Percentiles rank a stretch among this genome's conserved stretches.
Evolutionary conservation across 1,284 basidiomycete species (phyloP).

Genomic region (Ganoderma boninense): DNA sequence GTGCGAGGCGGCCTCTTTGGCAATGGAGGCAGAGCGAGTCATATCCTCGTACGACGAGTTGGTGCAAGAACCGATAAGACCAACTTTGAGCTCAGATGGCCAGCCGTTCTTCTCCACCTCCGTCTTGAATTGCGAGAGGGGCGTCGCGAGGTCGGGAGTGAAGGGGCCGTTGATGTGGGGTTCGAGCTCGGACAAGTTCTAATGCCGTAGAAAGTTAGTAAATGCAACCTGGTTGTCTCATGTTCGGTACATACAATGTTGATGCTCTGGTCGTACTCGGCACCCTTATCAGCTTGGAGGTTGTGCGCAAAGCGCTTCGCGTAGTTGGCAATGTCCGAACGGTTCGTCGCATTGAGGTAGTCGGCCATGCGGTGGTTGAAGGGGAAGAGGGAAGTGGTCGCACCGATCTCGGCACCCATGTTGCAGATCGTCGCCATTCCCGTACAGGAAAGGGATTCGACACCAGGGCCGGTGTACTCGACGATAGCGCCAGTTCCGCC

Average conservation of each 20-base stretch:
- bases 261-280: constrained; percentile 95
- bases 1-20: constrained; percentile 86
- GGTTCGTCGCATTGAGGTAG: constrained; percentile 95
- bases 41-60: constrained; percentile 99
- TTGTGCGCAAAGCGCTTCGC: constrained; percentile 93
- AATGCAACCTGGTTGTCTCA: not conserved
- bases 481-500: constrained; percentile 98
- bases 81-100: constrained; percentile 97
- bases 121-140: constrained; percentile 94
- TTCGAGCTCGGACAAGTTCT: constrained; percentile 97
- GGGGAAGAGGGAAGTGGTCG: constrained; percentile 98
- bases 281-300: constrained; percentile 88
- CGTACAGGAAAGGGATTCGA: constrained; percentile 96
- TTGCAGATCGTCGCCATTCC: constrained; percentile 99
- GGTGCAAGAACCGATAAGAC: constrained; percentile 98
- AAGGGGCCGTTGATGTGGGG: constrained; percentile 99
- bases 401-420: constrained; percentile 99
- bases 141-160: constrained; percentile 95
- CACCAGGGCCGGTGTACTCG: constrained; percentile 94
- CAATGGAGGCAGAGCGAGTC: constrained; percentile 96
- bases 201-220: constrained; percentile 9
- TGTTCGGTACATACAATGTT: constrained; percentile 74
- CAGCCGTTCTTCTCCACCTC: constrained; percentile 96
- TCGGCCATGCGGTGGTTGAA: constrained; percentile 95
- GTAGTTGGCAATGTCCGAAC: constrained; percentile 88